These are phyloP conservation scores for Telopea speciosissima DNA, from an alignment of 177 flowering plant genomes.

Conservation along the genomic window DNA sequence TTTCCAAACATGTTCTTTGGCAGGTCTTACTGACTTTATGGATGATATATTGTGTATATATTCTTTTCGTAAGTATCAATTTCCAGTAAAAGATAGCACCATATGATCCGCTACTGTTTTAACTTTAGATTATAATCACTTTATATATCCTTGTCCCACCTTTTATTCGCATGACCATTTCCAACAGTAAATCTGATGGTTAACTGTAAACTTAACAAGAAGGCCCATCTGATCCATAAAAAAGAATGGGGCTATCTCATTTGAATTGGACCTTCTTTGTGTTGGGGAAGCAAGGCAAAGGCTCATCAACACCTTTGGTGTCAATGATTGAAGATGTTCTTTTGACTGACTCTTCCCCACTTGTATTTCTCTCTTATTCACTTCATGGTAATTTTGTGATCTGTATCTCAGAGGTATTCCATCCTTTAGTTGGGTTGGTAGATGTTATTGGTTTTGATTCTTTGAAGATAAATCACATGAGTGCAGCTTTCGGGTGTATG, in stretches of 20 bases:
- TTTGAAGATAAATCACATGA: no score
- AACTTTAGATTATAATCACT: neutral
- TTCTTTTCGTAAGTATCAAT: neutral
- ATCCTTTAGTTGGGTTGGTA: no score
- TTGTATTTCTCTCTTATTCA: no score
- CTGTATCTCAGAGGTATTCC: no score
- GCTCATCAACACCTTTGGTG: neutral
- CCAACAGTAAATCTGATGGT: neutral
- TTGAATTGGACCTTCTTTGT: neutral
- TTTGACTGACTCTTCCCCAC: no score
- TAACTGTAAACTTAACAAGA: neutral
- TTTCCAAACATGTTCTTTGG: neutral
- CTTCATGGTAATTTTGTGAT: no score
- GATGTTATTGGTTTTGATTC: no score
- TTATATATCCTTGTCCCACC: neutral
- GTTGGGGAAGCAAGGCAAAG: neutral
- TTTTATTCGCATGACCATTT: neutral
- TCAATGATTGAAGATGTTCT: no score
- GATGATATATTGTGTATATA: neutral
- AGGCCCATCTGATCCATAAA: no score
- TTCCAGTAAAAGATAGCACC: no score
- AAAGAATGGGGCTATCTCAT: neutral
- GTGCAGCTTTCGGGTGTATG: no score
- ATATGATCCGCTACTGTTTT: no score
- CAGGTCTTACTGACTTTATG: neutral